Base-by-base conservation (phyloP, 2,329 filamentous ascomycete genomes). In the Botrytis deweyae region DNA sequence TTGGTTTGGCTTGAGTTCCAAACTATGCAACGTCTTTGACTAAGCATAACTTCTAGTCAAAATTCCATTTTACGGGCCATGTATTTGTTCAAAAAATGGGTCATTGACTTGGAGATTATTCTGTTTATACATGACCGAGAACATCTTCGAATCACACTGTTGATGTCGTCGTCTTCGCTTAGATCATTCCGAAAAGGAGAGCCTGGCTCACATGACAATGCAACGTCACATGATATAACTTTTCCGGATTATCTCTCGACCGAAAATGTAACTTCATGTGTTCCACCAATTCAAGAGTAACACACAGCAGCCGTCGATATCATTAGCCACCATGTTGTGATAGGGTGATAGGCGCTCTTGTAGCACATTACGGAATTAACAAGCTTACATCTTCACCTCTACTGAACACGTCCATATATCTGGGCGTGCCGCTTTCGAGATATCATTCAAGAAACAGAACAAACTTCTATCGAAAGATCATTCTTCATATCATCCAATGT, bases 201-300 rank as follows among this genome's bases (percentile, higher is more conserved):
- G 18, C 1, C 33, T 4, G 0, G 5, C 3, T 12, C 49, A 68
- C 66, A 42, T 68, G 49, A 68, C 10, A 18, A 2, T 33, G 3
- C 2, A 5, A 3, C 0, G 40, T 68, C 65, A 68, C 65, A 68
- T 68, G 65, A 55, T 68, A 22, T 14, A 4, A 2, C 52, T 18
- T 25, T n/a, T 40, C 16, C 66, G 66, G 49, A 68, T 58, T 38
- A 68, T 68, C 66, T 58, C 49, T n/a, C 25, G 9, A 68, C 66
- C 66, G 66, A 68, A 10, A 33, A 22, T 68, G 66, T 22, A 68
- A 58, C 36, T 38, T 68, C n/a, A 29, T 42, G 22, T 6, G 22
- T 38, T 52, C 33, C 64, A 38, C 33, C 22, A 46, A 58, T 33
- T 42, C 16, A 38, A 68, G 14, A n/a, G 33, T 3, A 58, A 29